phyloP scores from a whole-genome alignment of 495 filamentous ascomycete species.

The Aspergillus indologenus region DNA sequence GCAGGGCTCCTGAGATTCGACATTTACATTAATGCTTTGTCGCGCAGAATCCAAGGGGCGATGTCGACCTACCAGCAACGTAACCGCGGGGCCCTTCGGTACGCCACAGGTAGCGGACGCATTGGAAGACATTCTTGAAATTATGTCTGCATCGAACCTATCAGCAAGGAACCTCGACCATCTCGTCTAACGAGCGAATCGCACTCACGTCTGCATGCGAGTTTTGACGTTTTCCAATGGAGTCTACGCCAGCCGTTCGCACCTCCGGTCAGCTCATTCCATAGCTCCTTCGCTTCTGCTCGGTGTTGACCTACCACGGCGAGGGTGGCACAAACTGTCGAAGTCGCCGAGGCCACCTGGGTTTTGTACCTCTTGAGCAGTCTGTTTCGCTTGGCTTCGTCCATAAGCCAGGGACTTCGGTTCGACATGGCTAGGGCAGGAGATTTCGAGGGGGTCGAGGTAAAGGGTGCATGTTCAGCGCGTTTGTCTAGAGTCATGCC shows the following conservation, averaged over 20 bases:
- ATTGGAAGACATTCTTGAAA: conserved; percentile 41
- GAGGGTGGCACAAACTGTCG: conserved; percentile 44
- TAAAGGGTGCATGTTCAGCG: conserved; percentile 44
- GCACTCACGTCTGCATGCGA: conserved; percentile 49
- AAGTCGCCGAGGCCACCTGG: conserved; percentile 44
- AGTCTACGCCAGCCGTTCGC: conserved; percentile 27
- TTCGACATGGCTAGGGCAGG: conserved; percentile 34
- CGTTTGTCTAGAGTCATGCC: conserved; percentile 45
- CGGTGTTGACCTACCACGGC: conserved; percentile 39
- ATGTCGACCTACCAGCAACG: conserved; percentile 38
- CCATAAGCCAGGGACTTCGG: conserved; percentile 37
- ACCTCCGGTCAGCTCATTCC: not conserved
- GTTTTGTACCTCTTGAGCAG: conserved; percentile 47
- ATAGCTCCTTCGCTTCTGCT: not conserved
- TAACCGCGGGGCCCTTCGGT: conserved; percentile 48
- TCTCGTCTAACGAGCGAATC: not conserved
- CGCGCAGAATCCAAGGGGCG: not conserved
- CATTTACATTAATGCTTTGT: conserved; percentile 7
- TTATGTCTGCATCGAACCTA: conserved; percentile 34
- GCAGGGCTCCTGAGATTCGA: conserved; percentile 59
- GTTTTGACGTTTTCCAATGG: conserved; percentile 50
- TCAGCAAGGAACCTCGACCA: not conserved
- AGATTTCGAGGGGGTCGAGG: conserved; percentile 28
- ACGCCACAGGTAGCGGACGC: conserved; percentile 43
- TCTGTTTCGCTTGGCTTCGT: conserved; percentile 38